Conservation (phyloP, 192 early-diverging fungal genomes). For the Piromyces sp. region DNA sequence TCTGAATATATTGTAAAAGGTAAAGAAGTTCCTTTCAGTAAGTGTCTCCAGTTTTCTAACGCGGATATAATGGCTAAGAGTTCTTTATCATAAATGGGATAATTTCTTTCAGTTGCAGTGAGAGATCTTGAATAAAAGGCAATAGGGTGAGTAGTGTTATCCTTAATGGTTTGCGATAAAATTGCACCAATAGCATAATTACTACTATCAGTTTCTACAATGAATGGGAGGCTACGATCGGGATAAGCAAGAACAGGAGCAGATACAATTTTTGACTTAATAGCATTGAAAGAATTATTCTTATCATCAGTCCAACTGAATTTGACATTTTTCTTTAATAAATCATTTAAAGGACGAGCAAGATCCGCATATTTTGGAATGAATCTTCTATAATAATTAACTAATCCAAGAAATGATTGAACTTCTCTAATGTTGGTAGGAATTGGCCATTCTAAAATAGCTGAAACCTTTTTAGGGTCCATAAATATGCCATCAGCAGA, state of each 20-base stretch:
- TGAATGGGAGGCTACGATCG: constrained; percentile 7
- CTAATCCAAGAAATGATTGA: too few species aligned
- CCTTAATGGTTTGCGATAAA: constrained; percentile 5
- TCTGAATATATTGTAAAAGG: constrained; percentile 14
- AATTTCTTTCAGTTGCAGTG: constrained; percentile 7
- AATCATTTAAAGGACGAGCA: too few species aligned
- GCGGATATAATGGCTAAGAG: constrained; percentile 17
- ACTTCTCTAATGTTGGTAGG: too few species aligned
- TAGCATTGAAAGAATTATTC: constrained; percentile 5
- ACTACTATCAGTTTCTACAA: constrained; percentile 17
- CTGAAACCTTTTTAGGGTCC: too few species aligned
- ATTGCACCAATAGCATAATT: constrained; percentile 15
- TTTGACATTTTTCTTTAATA: too few species aligned
- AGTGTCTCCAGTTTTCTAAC: constrained; percentile 14
- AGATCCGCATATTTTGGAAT: too few species aligned
- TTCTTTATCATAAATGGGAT: constrained; percentile 17
- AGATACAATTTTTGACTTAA: constrained; percentile 9
- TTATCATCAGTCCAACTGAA: too few species aligned
- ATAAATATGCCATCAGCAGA: too few species aligned
- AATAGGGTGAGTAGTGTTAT: not conserved
- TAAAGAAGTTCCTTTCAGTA: constrained; percentile 7
- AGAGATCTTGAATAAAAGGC: constrained; percentile 6
- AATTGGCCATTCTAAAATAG: too few species aligned
- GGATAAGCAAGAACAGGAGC: constrained; percentile 12
- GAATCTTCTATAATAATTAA: too few species aligned